A percentile compares a stretch with the other conserved stretches of the same genome.
Conservation (phyloP, 2,329 filamentous ascomycete genomes). For the Didymella exigua region DNA sequence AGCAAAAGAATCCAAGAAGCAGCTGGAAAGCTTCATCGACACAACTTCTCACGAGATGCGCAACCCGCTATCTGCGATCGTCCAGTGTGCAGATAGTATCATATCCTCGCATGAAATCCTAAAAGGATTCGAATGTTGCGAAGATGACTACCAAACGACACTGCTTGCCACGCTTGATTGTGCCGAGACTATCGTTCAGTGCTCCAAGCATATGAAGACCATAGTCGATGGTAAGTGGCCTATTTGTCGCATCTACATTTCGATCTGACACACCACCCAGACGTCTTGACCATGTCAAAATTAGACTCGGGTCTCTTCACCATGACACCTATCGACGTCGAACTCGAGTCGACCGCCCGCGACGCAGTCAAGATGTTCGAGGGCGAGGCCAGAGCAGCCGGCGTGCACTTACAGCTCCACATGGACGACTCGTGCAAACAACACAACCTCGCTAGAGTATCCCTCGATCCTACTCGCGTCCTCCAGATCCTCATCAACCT, state of each 20-base stretch:
- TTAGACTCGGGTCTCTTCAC: conserved; percentile 51
- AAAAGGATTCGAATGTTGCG: conserved; percentile 5
- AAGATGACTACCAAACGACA: conserved; percentile 20
- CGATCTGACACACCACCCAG: neutral
- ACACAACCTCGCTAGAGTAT: conserved; percentile 43
- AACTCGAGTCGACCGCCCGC: conserved; percentile 41
- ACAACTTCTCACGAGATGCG: conserved; percentile 51
- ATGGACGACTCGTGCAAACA: conserved; percentile 47
- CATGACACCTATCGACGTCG: conserved; percentile 49
- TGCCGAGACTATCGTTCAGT: conserved; percentile 52
- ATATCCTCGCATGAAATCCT: conserved; percentile 20
- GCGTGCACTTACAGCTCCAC: conserved; percentile 33
- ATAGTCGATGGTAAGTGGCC: conserved; percentile 50
- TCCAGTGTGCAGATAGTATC: conserved; percentile 51
- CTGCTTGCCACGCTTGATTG: conserved; percentile 38
- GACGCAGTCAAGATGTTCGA: conserved; percentile 49
- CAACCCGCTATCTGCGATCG: conserved; percentile 51
- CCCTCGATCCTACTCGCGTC: conserved; percentile 51
- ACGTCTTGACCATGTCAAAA: conserved; percentile 53
- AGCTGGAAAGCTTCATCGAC: conserved; percentile 42
- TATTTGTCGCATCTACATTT: neutral
- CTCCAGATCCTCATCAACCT: conserved; percentile 49
- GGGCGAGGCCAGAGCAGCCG: conserved; percentile 40
- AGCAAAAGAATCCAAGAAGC: conserved; percentile 27
- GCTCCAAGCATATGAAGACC: conserved; percentile 53